These are phyloP conservation scores for Chaetomium fimeti DNA, from an alignment of 495 filamentous ascomycete species.

Conservation along the genomic window DNA sequence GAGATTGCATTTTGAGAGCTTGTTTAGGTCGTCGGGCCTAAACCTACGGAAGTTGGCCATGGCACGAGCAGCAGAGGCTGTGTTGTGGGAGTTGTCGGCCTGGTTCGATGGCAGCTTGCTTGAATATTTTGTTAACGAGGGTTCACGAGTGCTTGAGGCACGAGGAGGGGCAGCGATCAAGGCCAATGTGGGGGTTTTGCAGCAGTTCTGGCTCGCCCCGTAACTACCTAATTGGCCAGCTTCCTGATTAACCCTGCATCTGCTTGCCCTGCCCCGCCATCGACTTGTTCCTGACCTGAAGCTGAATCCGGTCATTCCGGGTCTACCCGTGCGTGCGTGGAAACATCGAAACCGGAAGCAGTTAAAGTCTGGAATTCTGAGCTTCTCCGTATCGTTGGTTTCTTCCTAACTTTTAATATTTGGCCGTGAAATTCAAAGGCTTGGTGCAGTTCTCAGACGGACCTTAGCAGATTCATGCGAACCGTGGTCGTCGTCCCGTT, in stretches of 20 bases:
- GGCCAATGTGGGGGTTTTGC: too few relatives aligned
- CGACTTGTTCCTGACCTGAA: neutral
- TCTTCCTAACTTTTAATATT: too few relatives aligned
- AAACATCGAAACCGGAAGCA: neutral
- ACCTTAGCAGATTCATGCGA: neutral
- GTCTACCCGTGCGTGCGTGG: neutral
- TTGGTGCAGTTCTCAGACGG: neutral
- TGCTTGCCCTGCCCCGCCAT: neutral
- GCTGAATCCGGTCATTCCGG: neutral
- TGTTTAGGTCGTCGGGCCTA: slow-evolving; percentile 47
- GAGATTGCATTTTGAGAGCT: slow-evolving; percentile 81
- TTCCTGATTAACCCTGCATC: neutral
- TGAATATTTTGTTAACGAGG: neutral
- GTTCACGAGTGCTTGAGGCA: neutral
- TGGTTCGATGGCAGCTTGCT: neutral
- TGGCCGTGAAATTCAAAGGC: neutral
- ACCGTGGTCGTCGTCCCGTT: neutral
- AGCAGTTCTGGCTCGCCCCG: neutral
- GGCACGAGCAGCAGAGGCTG: neutral
- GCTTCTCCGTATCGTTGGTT: too few relatives aligned
- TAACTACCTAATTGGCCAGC: neutral
- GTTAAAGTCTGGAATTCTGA: neutral
- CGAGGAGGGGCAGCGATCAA: too few relatives aligned
- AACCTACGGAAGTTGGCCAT: slow-evolving; percentile 53
- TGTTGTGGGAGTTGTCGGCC: neutral